Evolutionary conservation across 345 rosid species (phyloP), one percentile per base, ranked within the genome.

Genomic region (Luvunga scandens): DNA sequence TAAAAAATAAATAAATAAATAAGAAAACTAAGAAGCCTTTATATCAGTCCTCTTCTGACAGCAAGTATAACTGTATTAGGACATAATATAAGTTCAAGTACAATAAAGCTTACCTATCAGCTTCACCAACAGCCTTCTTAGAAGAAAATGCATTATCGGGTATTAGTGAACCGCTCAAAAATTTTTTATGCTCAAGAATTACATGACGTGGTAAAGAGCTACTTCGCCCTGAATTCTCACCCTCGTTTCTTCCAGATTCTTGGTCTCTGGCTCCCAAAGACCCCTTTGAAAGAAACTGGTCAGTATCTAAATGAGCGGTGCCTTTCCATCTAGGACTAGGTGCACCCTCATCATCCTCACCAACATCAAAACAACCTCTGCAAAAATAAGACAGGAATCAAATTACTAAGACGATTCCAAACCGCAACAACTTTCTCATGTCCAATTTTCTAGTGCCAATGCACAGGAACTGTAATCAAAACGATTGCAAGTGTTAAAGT

Each of bases 291-390:
- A 75, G 65, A 78, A 75, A 69, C 80, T 81, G 90, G 31, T 89
- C 94, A 78, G 78, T 72, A 76, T 86, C 92, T 70, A 84, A 75
- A 72, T 12, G 78, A 36, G 70, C 81, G 70, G 77, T 72, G 77
- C 78, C 91, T 80, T 89, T 90, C 88, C 90, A 86, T 75, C 69
- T 83, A 66, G 92, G 90, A 84, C 89, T 89, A 76, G 87, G 83
- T 74, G 84, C 87, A 86, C 62, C 82, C 67, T 79, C 90, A 81
- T 89, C 97, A 45, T 86, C 91, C 84, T 92, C 97, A 39, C 88
- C 85, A 50, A 89, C 79, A 84, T 93, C 99, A 84, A 93, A 96
- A 83, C 95, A 92, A 78, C 89, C 92, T 81, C 98, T 96, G 95
- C 88, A 89, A 79, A 72, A 78, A 73, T 75, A 53, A 69, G 66